Evolutionary conservation across 768 basidiomycete genomes (phyloP).

Genomic region (Auricularia sp.): DNA sequence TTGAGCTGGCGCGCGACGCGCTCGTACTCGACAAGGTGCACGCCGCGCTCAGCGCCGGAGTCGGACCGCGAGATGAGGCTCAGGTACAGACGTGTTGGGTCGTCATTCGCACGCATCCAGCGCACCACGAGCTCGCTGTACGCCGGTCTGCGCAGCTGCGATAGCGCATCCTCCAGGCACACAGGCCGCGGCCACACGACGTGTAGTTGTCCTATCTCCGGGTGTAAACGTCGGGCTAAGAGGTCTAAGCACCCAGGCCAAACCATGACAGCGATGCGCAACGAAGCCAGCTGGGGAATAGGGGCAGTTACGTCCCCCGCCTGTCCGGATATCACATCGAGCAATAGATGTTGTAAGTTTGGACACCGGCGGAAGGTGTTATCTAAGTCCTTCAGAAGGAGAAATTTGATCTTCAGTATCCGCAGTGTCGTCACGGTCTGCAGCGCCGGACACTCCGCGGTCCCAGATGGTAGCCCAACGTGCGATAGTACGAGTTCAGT

Average conservation of each 20-base stretch:
- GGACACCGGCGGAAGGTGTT: background rate
- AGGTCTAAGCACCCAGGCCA: background rate
- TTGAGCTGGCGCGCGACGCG: background rate
- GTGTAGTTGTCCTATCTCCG: background rate
- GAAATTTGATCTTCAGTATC: background rate
- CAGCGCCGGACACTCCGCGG: background rate
- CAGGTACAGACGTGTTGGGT: background rate
- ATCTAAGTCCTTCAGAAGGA: background rate
- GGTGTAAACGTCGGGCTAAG: background rate
- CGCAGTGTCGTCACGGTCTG: background rate
- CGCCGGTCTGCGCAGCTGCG: background rate
- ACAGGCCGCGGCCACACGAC: background rate
- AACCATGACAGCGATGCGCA: background rate
- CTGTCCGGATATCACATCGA: background rate
- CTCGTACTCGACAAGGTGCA: background rate
- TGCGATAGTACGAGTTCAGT: background rate
- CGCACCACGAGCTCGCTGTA: background rate
- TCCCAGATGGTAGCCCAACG: background rate
- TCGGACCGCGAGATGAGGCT: background rate
- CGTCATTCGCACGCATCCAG: background rate
- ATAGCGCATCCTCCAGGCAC: background rate
- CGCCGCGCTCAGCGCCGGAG: background rate
- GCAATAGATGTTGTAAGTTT: background rate
- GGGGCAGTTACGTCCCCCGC: background rate
- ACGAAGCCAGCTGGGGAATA: background rate